Conservation (phyloP, 257 asterid species). For the Knoxia roxburghii region DNA sequence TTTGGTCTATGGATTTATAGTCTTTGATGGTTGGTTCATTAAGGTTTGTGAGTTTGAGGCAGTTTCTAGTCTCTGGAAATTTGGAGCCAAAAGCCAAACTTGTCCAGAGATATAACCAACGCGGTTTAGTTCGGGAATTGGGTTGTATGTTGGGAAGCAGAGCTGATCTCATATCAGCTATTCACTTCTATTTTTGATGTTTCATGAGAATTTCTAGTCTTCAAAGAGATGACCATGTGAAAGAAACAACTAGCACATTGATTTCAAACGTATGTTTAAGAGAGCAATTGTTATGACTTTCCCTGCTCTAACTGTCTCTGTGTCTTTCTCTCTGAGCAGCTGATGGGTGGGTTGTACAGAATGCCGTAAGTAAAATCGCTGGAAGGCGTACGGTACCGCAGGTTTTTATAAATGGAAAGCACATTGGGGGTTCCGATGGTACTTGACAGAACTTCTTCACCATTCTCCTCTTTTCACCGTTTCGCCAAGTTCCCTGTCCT, state of each 20-base stretch:
- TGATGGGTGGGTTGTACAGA: conserved; percentile 72
- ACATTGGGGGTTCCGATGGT: conserved; percentile 99
- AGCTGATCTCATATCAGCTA: conserved; percentile 1
- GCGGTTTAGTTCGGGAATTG: neutral
- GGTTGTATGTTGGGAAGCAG: neutral
- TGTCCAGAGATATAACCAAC: neutral
- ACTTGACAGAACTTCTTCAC: conserved; percentile 3
- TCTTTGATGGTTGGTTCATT: neutral
- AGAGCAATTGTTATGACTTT: neutral
- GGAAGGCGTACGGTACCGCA: conserved; percentile 91
- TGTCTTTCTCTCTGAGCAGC: conserved; percentile 30
- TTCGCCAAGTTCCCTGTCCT: neutral
- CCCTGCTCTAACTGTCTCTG: neutral
- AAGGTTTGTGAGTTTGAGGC: neutral
- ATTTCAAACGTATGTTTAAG: neutral
- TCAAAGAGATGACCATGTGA: neutral
- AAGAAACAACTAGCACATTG: neutral
- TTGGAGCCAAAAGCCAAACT: neutral
- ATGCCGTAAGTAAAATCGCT: conserved; percentile 59
- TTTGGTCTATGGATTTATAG: neutral
- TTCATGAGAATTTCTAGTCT: neutral
- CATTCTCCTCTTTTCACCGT: neutral
- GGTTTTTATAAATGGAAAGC: conserved; percentile 82
- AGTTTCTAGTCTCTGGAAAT: neutral
- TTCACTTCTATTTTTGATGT: neutral